Conservation (phyloP, 306 rosid species). For the Rubus parviflorus region DNA sequence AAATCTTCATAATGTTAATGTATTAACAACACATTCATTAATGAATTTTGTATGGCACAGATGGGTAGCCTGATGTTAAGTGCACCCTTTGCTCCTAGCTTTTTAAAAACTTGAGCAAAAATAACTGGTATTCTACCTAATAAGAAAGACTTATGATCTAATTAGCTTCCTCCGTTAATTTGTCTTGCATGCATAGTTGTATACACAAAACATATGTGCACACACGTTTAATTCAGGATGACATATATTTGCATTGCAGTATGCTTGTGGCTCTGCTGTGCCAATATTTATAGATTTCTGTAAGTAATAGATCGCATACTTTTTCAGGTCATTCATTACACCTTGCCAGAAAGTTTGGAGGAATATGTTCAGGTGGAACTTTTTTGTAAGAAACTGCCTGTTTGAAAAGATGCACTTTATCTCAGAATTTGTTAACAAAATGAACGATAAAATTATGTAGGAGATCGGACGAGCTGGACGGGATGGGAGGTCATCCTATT, state of each 20-base stretch:
- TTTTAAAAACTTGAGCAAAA: slow-evolving; percentile 3
- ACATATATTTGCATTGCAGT: not conserved
- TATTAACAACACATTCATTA: not conserved
- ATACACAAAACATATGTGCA: not conserved
- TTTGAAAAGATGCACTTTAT: slow-evolving; percentile 21
- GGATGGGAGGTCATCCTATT: slow-evolving; percentile 82
- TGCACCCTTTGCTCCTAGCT: slow-evolving; percentile 3
- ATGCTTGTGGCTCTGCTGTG: slow-evolving; percentile 13
- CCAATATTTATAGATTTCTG: slow-evolving; percentile 10
- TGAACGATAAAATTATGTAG: slow-evolving; percentile 40
- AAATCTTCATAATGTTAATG: slow-evolving; percentile 18
- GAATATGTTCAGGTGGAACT: slow-evolving; percentile 82
- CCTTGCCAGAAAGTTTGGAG: slow-evolving; percentile 95
- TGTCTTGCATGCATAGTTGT: not conserved
- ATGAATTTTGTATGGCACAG: slow-evolving; percentile 23
- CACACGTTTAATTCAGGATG: not conserved
- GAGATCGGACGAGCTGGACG: slow-evolving; percentile 95
- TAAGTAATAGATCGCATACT: slow-evolving; percentile 7
- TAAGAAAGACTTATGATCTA: not conserved
- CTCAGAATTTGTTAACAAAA: slow-evolving; percentile 21
- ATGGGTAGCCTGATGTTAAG: not conserved
- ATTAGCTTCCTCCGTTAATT: not conserved
- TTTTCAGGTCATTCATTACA: slow-evolving; percentile 88
- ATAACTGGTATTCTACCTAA: not conserved
- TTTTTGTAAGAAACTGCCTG: slow-evolving; percentile 22